Conservation (phyloP, 495 filamentous ascomycete genomes). For the Podospora didyma region DNA sequence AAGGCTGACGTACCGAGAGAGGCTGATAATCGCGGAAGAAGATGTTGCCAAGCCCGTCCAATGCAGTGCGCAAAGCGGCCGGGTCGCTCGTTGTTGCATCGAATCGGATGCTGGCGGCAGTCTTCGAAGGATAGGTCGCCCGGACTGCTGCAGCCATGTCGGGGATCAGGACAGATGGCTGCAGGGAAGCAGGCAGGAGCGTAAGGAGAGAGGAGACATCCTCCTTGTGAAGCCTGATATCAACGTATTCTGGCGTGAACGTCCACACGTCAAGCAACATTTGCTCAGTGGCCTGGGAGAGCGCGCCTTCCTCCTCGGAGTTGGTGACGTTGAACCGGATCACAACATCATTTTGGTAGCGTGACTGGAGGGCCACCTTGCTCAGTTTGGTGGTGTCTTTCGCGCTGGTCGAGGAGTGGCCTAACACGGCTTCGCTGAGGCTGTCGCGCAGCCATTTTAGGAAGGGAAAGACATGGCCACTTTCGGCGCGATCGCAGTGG, state of each 20-base stretch:
- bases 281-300: conserved; percentile 69
- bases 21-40: conserved; percentile 91
- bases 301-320: conserved; percentile 62
- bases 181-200: conserved; percentile 71
- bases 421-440: conserved; percentile 62
- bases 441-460: conserved; percentile 60
- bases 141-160: conserved; percentile 74
- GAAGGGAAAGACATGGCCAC: conserved; percentile 29
- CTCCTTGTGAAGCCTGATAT: conserved; percentile 74
- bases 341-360: conserved; percentile 80
- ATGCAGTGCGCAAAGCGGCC: conserved; percentile 31
- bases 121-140: conserved; percentile 64
- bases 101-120: conserved; percentile 2
- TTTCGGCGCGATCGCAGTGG: conserved; percentile 4
- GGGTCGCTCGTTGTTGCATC: conserved; percentile 20
- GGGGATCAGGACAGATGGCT: conserved; percentile 74
- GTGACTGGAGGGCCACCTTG: conserved; percentile 51
- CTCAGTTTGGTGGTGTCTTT: conserved; percentile 30
- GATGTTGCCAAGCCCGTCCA: conserved; percentile 52
- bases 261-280: conserved; percentile 90
- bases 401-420: conserved; percentile 28
- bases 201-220: conserved; percentile 80
- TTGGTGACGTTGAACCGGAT: conserved; percentile 79
- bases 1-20: conserved; percentile 58
- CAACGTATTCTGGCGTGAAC: conserved; percentile 76